Conservation (phyloP, 441 rosid genomes). For the Erodium texanum region DNA sequence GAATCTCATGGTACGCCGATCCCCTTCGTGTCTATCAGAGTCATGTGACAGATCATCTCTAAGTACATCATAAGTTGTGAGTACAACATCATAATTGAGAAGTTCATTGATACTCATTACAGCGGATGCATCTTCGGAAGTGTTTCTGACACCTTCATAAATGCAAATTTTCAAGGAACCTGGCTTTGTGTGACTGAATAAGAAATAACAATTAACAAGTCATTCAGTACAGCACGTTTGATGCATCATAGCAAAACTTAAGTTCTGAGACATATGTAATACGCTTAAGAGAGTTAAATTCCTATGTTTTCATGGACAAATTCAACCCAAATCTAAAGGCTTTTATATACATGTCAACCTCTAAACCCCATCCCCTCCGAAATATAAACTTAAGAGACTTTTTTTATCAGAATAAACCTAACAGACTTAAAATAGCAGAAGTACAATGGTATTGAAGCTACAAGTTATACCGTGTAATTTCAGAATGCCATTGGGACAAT, state of each 20-base stretch:
- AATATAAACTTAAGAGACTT: neutral
- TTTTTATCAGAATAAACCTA: too few species aligned
- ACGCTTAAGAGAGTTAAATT: neutral
- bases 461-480: constrained; percentile 59
- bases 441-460: neutral
- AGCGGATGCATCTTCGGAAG: constrained; percentile 43
- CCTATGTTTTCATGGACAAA: neutral
- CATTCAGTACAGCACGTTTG: constrained; percentile 13
- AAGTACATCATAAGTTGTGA: constrained; percentile 91
- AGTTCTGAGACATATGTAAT: neutral
- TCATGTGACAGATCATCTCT: constrained; percentile 95
- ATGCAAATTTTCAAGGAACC: constrained; percentile 61
- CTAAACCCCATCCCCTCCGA: neutral
- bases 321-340: neutral
- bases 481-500: constrained; percentile 91
- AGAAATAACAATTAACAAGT: constrained; percentile 19
- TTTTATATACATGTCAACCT: neutral
- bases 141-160: constrained; percentile 77
- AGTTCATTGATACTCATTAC: constrained; percentile 53
- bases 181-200: constrained; percentile 70
- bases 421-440: constrained; percentile 4
- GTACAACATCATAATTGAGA: constrained; percentile 62
- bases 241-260: neutral
- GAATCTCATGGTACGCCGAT: constrained; percentile 77
- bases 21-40: constrained; percentile 87